Evolutionary conservation across 2,329 filamentous ascomycete genomes (phyloP).

Genomic region (Beauveria caledonica): DNA sequence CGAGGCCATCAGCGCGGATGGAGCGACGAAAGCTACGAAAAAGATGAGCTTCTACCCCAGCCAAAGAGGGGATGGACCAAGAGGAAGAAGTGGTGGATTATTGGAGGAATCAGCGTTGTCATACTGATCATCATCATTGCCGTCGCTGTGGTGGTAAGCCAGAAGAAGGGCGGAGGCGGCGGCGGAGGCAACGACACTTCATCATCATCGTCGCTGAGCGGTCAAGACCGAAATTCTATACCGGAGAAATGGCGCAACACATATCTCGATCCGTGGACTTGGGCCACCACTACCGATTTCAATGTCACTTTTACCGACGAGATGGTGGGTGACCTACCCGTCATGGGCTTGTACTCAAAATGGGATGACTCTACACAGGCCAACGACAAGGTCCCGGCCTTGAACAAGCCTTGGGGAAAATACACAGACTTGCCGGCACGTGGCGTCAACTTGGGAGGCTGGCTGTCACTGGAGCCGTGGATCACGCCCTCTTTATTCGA

Average conservation of each 20-base stretch:
- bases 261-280: conserved; percentile 80
- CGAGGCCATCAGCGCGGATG: conserved; percentile 32
- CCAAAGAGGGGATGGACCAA: conserved; percentile 39
- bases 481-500: conserved; percentile 89
- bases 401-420: conserved; percentile 66
- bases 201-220: conserved; percentile 34
- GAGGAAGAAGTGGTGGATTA: conserved; percentile 60
- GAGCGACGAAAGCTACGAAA: conserved; percentile 37
- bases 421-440: conserved; percentile 75
- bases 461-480: conserved; percentile 89
- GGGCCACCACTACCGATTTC: conserved; percentile 85
- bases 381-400: conserved; percentile 70
- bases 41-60: conserved; percentile 39
- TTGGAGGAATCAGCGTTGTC: conserved; percentile 43
- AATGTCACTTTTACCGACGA: conserved; percentile 88
- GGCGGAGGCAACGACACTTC: conserved; percentile 18
- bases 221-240: conserved; percentile 47
- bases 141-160: conserved; percentile 56
- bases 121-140: conserved; percentile 56
- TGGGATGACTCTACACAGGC: conserved; percentile 79
- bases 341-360: conserved; percentile 78
- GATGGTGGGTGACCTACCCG: conserved; percentile 74
- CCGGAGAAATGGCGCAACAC: conserved; percentile 63
- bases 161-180: conserved; percentile 40
- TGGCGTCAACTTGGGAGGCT: conserved; percentile 88